Conservation (phyloP, 2,329 filamentous ascomycete species). For the Alternaria gaisen region DNA sequence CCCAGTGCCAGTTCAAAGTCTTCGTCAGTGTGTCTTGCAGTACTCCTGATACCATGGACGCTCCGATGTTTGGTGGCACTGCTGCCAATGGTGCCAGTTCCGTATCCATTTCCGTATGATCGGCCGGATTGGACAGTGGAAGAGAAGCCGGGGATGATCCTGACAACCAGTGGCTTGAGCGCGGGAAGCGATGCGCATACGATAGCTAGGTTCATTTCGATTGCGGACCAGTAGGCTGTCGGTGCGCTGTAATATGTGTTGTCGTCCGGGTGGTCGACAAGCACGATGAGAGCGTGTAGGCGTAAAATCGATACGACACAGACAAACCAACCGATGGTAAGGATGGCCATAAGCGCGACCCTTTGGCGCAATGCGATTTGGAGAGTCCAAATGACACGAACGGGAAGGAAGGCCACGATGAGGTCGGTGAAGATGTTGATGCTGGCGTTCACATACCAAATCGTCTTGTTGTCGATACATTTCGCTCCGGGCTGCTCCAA, state of each 20-base stretch:
- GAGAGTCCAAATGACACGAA: slow-evolving; percentile 35
- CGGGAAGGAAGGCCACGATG: slow-evolving; percentile 35
- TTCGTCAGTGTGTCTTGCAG: slow-evolving; percentile 13
- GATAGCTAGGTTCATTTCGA: slow-evolving; percentile 45
- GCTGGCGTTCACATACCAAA: slow-evolving; percentile 34
- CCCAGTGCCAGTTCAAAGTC: slow-evolving; percentile 25
- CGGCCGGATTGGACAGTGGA: slow-evolving; percentile 17
- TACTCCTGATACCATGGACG: slow-evolving; percentile 3
- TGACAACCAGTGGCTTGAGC: slow-evolving; percentile 40
- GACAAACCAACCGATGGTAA: slow-evolving; percentile 46
- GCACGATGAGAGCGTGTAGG: slow-evolving; percentile 28
- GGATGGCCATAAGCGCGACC: slow-evolving; percentile 30
- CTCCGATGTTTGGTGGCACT: not conserved
- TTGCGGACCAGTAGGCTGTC: slow-evolving; percentile 39
- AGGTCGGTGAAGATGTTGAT: slow-evolving; percentile 39
- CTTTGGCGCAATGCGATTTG: slow-evolving; percentile 35
- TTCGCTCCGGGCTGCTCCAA: slow-evolving; percentile 23
- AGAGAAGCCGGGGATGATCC: slow-evolving; percentile 32
- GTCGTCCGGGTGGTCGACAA: slow-evolving; percentile 29
- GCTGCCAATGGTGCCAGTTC: slow-evolving; percentile 6
- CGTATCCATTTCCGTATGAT: slow-evolving; percentile 12
- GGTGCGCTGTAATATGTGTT: slow-evolving; percentile 33
- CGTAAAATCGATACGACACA: slow-evolving; percentile 45
- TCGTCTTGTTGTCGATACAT: slow-evolving; percentile 26
- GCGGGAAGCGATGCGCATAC: slow-evolving; percentile 45